These are phyloP conservation scores for Senna tora DNA, from an alignment of 306 rosid genomes.

Conservation along the genomic window DNA sequence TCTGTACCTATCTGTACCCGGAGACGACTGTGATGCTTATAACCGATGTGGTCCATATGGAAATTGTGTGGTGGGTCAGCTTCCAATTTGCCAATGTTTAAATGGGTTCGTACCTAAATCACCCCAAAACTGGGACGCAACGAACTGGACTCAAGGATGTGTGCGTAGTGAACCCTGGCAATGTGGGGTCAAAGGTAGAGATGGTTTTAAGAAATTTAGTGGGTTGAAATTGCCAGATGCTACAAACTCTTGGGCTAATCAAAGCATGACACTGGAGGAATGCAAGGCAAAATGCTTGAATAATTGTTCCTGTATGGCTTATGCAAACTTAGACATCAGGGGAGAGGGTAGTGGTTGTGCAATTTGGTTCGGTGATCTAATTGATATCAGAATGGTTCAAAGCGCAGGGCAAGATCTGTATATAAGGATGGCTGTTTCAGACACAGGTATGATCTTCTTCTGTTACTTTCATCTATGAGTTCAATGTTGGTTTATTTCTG, in stretches of 20 bases:
- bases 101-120: conserved; percentile 50
- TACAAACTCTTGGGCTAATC: conserved; percentile 45
- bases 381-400: conserved; percentile 43
- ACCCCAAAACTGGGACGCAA: conserved; percentile 25
- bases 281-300: conserved; percentile 55
- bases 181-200: conserved; percentile 38
- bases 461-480: neutral
- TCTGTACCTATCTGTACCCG: conserved; percentile 19
- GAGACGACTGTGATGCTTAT: conserved; percentile 49
- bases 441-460: conserved; percentile 40
- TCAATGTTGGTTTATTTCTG: neutral
- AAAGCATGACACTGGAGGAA: conserved; percentile 46
- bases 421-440: conserved; percentile 39
- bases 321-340: conserved; percentile 44
- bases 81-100: conserved; percentile 52
- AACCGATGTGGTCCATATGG: conserved; percentile 48
- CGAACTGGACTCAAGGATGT: conserved; percentile 49
- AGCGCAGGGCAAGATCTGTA: conserved; percentile 51
- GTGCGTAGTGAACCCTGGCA: conserved; percentile 32
- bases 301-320: conserved; percentile 59
- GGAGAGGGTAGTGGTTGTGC: conserved; percentile 61
- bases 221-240: conserved; percentile 52
- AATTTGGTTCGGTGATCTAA: conserved; percentile 57
- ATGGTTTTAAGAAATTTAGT: conserved; percentile 39
- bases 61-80: conserved; percentile 28